phyloP scores from a whole-genome alignment of 768 basidiomycete species.

The Baorangia bicolor region DNA sequence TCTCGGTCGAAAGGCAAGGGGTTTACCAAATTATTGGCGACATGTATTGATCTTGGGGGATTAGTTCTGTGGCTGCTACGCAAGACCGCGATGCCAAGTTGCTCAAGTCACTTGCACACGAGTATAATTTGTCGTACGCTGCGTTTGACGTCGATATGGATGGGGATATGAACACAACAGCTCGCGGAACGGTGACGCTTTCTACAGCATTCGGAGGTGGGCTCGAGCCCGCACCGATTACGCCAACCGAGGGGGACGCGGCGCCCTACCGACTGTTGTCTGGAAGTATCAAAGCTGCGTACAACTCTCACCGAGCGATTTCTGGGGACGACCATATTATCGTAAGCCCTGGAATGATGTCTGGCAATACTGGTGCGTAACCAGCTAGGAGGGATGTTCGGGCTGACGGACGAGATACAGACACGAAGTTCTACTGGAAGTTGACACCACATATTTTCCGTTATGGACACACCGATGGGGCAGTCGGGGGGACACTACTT shows the following conservation, averaged over 20 bases:
- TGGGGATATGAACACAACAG: constrained; percentile 27
- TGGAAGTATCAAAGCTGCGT: constrained; percentile 64
- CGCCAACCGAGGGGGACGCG: constrained; percentile 38
- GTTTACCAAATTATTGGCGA: not conserved
- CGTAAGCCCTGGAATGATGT: constrained; percentile 54
- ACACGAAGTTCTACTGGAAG: constrained; percentile 48
- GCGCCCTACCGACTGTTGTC: constrained; percentile 50
- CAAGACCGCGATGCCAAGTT: constrained; percentile 44
- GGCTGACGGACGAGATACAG: constrained; percentile 21
- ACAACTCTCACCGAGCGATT: constrained; percentile 45
- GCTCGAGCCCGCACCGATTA: constrained; percentile 68
- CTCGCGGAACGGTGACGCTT: constrained; percentile 49
- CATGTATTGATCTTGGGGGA: not conserved
- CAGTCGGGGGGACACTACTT: constrained; percentile 30
- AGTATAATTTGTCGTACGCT: constrained; percentile 57
- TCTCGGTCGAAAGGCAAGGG: constrained; percentile 56
- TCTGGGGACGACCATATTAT: constrained; percentile 37
- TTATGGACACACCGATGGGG: constrained; percentile 43
- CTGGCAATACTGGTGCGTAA: constrained; percentile 49
- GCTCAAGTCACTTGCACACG: constrained; percentile 43
- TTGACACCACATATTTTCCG: constrained; percentile 64
- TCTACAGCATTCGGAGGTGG: constrained; percentile 44
- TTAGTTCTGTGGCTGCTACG: constrained; percentile 41
- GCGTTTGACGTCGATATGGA: constrained; percentile 52
- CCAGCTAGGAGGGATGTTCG: not conserved